Base-by-base conservation (phyloP, 768 basidiomycete species). In the Goffeauzyma gilvescens region DNA sequence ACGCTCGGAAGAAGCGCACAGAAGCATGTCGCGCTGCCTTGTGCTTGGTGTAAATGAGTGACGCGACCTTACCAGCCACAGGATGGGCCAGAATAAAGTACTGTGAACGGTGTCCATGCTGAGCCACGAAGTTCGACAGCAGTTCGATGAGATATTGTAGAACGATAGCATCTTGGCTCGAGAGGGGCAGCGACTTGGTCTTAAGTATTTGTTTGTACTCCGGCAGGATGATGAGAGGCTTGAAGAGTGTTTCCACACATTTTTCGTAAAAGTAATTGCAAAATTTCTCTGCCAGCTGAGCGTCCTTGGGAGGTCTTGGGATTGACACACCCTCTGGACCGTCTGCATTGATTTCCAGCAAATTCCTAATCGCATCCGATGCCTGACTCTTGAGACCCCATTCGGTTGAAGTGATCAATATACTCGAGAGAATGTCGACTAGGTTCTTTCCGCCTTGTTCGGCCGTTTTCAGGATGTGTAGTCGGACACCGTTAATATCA, bases 21-120 rank as follows among this genome's bases (percentile, higher is more conserved):
- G 86, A 78, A 58, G 82, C 81, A 61, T 93, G 76, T 26, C 84
- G 77, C 32, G 96, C 71, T 58, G 93, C 83, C 62, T 96, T 96
- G 60, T 93, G 86, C 56, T 75, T 76, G 38, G 75, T 73, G 48
- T 73, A 76, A 41, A 96, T 70, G 32, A 98, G 67, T 7, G 76
- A 73, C 30, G 80, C 80, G 49, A 90, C 69, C 46, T 77, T 75
- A 38, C 71, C 58, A 38, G 82, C 69, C 51, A 95, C 74, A 51
- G 76, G 75, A 30, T 77, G 76, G 2, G 85, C 78, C 53, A 93
- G 72, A 60, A 90, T 70, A 59, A 78, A 86, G 66, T 83, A 86
- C 65, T 86, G 81, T 55, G 82, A 81, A 42, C 86, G 79, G 68
- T 90, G 89, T 37, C 77, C 73, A 64, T 98, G 90, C 65, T 89